A percentile compares a stretch with the other conserved stretches of the same genome.
phyloP scores from a whole-genome alignment of 441 rosid species.

The Manihot esculenta region DNA sequence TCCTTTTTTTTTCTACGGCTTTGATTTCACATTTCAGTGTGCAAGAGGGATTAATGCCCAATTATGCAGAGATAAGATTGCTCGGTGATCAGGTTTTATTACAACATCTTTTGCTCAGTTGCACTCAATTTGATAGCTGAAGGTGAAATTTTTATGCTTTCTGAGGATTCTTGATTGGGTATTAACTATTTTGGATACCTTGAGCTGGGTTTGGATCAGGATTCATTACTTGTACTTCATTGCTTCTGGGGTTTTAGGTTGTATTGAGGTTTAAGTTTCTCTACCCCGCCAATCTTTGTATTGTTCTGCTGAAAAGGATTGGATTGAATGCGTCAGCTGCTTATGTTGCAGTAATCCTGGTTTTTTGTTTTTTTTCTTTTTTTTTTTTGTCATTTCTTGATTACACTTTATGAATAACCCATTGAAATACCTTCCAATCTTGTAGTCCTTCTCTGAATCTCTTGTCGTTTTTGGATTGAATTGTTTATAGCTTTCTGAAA shows the following conservation, averaged over 20 bases:
- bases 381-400: constrained; percentile 3
- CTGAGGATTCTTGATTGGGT: constrained; percentile 22
- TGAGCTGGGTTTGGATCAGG: constrained; percentile 38
- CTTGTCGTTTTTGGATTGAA: constrained; percentile 15
- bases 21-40: constrained; percentile 18
- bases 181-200: constrained; percentile 22
- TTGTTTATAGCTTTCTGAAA: constrained; percentile 1
- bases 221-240: constrained; percentile 20
- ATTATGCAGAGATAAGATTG: constrained; percentile 20
- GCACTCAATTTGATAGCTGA: constrained; percentile 21
- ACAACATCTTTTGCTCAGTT: neutral
- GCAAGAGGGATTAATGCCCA: constrained; percentile 20
- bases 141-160: constrained; percentile 24
- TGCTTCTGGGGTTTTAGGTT: constrained; percentile 31
- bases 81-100: constrained; percentile 13
- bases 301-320: neutral
- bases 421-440: constrained; percentile 18
- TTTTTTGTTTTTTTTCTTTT: neutral
- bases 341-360: neutral
- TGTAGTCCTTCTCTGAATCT: neutral
- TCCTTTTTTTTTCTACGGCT: neutral
- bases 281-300: constrained; percentile 10
- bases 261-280: constrained; percentile 16
- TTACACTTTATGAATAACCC: constrained; percentile 10
- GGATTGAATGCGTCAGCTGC: constrained; percentile 16